Base-by-base conservation (phyloP, 495 filamentous ascomycete genomes). In the Penicillium ucsense region DNA sequence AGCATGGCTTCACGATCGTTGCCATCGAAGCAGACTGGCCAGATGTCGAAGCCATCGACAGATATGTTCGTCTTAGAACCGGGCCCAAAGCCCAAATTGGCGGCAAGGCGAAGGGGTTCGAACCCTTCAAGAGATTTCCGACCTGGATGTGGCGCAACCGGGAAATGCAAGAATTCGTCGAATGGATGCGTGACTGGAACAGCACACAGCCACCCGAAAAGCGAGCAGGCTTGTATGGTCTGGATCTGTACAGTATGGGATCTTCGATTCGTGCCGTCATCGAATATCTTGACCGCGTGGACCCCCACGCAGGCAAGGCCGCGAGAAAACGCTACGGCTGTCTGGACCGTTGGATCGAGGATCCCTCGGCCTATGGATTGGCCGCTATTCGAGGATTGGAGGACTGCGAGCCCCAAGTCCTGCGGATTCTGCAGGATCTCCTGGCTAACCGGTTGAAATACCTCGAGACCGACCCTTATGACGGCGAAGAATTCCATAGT, bases 131-230 rank as follows among this genome's bases (percentile, higher is more conserved):
- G 42, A 59, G 76, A 11, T 82, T 81, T 38, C 78, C 78, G 27
- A 77, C 74, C 4, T 82, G 77, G 78, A 81, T 81, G 78, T 82
- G 78, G 78, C 67, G 76, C 8, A 81, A 80, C 45, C 51, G 54
- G 28, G 77, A 81, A 50, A 73, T 77, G 54, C 75, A 78, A 27
- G 58, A 67, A 0, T 71, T 82, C 11, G 68, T 76, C n/a, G 76
- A 80, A 51, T 82, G 78, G 78, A 60, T 80, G 57, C 62, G 74
- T 4, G 45, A 65, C 11, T 66, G 62, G 47, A 80, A 82, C 48
- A 45, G 57, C 2, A 50, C 48, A 0, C 49, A 59, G 2, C 56
- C 68, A 7, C 33, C 49, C 3, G 57, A 66, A n/a, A 55, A 64
- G 6, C 61, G 66, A 3, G 69, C 61, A 1, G 76, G 74, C 0